Percentiles rank a stretch among this genome's conserved stretches.
Evolutionary conservation across 768 basidiomycete genomes (phyloP).

Genomic region (Lepiota subincarnata): DNA sequence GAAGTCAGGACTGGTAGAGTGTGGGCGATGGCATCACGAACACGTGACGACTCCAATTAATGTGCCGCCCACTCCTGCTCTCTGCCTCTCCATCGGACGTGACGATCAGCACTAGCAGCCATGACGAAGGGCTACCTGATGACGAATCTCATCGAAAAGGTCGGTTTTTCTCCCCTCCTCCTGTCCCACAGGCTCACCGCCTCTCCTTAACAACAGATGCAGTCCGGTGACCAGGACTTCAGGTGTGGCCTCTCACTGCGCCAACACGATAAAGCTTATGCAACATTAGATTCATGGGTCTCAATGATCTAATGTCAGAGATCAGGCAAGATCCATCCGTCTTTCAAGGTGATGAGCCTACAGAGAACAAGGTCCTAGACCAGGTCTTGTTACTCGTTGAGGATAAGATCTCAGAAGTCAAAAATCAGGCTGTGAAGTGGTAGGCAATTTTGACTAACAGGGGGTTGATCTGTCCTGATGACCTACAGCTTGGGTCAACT

Average conservation of each 20-base stretch:
- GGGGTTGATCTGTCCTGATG: slow-evolving; percentile 1
- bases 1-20: too few relatives aligned
- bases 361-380: slow-evolving; percentile 80
- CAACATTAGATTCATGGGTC: slow-evolving; percentile 83
- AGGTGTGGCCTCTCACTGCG: slow-evolving; percentile 43
- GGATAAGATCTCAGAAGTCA: slow-evolving; percentile 97
- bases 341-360: slow-evolving; percentile 79
- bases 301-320: slow-evolving; percentile 91
- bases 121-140: slow-evolving; percentile 87
- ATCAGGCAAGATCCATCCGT: slow-evolving; percentile 72
- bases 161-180: slow-evolving; percentile 17
- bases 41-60: slow-evolving; percentile 8
- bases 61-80: slow-evolving; percentile 1
- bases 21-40: neutral
- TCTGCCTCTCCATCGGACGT: slow-evolving; percentile 1
- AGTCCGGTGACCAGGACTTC: slow-evolving; percentile 88
- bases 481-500: slow-evolving; percentile 74
- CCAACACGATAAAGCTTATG: slow-evolving; percentile 13
- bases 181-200: neutral
- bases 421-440: slow-evolving; percentile 97
- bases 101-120: slow-evolving; percentile 1
- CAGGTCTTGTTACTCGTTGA: slow-evolving; percentile 84
- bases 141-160: slow-evolving; percentile 84
- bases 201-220: slow-evolving; percentile 53
- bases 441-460: slow-evolving; percentile 27